Evolutionary conservation across 23 red algal genomes (phyloP), one percentile per base, ranked within the genome.

Genomic region (Porphyridium purpureum): DNA sequence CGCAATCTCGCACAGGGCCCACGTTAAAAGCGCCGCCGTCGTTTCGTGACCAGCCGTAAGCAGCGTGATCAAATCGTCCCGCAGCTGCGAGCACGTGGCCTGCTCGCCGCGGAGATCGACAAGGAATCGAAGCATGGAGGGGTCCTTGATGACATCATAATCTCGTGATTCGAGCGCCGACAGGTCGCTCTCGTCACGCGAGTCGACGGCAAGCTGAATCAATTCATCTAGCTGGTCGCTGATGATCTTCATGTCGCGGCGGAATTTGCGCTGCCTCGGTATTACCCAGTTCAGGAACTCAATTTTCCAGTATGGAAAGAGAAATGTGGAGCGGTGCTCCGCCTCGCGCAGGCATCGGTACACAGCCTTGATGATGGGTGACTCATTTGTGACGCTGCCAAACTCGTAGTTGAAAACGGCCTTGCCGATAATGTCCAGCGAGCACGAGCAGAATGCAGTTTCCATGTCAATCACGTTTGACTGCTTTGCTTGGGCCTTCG

Each of bases 21-120:
- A 93, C 6, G 84, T 78, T 23, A 93, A 55, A 5, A 75, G 57
- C 20, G 69, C 57, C 6, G 84, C 75, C 7, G 75, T 81, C 6
- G 84, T 93, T 21, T 93, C 84, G 35, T 93, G 84, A 33, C 84
- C 84, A 1, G 84, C 84, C 17, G 81, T 74, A 0, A 93, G 50
- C 35, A 93, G 35, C 6, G 84, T 93, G 47, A 81, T 81, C 46
- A 93, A 50, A 26, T 93, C 84, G 54, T 84, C 79, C n/a, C 79
- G 57, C 27, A 84, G 67, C 69, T 84, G 79, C 62, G 57, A 29
- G 53, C 70, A 61, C 26, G 79, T 84, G 4, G 79, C 70, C 29
- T 64, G 33, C 52, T 84, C 79, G n/a, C 79, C 79, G 24, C 79
- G 79, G 27, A 84, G 49, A 15, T 84, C 79, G 38, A 84, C 79